Conservation (phyloP, 495 filamentous ascomycete species). For the Daldinia vernicosa region DNA sequence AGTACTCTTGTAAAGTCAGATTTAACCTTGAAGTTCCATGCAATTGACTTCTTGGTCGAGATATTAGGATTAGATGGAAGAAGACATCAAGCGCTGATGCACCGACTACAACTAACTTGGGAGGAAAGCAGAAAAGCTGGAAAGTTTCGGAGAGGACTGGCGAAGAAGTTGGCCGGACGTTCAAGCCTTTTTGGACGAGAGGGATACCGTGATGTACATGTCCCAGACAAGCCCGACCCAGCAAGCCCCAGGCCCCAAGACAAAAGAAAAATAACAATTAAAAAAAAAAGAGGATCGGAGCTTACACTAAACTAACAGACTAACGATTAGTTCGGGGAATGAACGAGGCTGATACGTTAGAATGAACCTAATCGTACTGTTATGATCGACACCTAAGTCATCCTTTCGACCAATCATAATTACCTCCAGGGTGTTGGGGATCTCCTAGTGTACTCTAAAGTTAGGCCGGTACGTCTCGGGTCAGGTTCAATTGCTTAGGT, state of each 20-base stretch:
- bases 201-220: constrained; percentile 32
- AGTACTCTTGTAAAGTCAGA: constrained; percentile 25
- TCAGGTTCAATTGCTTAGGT: constrained; percentile 37
- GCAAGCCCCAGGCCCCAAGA: background rate
- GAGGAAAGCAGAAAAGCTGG: constrained; percentile 5
- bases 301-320: constrained; percentile 21
- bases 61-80: background rate
- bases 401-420: constrained; percentile 19
- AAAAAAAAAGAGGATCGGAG: constrained; percentile 30
- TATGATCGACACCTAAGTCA: constrained; percentile 36
- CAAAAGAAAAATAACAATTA: constrained; percentile 20
- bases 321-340: constrained; percentile 14
- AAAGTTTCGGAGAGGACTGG: constrained; percentile 2
- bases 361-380: constrained; percentile 34
- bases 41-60: constrained; percentile 6
- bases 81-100: constrained; percentile 6
- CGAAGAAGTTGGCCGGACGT: constrained; percentile 25
- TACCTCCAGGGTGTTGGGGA: constrained; percentile 36
- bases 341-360: constrained; percentile 43
- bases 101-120: constrained; percentile 9
- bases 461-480: constrained; percentile 35
- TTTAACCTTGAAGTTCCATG: constrained; percentile 11
- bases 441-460: constrained; percentile 17
- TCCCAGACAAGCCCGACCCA: background rate
- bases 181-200: constrained; percentile 18